Evolutionary conservation across 345 rosid species (phyloP), one percentile per base, ranked within the genome.

Genomic region (Mercurialis annua): DNA sequence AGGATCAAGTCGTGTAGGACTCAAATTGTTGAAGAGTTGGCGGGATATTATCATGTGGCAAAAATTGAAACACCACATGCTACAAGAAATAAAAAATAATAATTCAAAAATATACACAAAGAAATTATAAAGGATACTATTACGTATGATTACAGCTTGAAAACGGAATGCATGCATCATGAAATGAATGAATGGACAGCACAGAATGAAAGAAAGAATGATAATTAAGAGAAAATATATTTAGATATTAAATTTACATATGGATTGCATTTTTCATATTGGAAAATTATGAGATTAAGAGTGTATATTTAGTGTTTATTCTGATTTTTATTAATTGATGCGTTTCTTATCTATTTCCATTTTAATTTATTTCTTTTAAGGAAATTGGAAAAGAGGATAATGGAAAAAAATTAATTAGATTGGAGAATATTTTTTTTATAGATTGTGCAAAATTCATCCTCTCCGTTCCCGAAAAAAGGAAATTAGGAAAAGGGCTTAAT

Each of bases 1-100:
- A 65, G 75, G 40, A 52, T 26, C 24, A 67, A 68, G 73, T 65
- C 87, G 80, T 81, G 69, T 27, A 59, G 81, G 78, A 74, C 75
- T 72, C 81, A 60, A 69, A 62, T 40, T 62, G 42, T 12, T 48
- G 23, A 42, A 42, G 21, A 52, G 49, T 27, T 18, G n/a, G 46
- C 24, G 43, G 43, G 27, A 30, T 61, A 48, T 26, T 20, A 15
- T 67, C 79, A 76, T 7, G 79, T 65, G 81, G 69, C 57, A 48
- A 67, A 71, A 59, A 56, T 53, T 40, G 64, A 29, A 67, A 57
- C 27, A n/a, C 29, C 77, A 76, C 78, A 12, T 75, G 74, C 46
- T 34, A 4, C 1, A 38, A 40, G 11, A 40, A 8, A 40, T 40
- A 40, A 10, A 3, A 6, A 6, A 7, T 10, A 42, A n/a, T 12